Base-by-base conservation (phyloP, 2,329 filamentous ascomycete genomes). In the Penicillium sp. region DNA sequence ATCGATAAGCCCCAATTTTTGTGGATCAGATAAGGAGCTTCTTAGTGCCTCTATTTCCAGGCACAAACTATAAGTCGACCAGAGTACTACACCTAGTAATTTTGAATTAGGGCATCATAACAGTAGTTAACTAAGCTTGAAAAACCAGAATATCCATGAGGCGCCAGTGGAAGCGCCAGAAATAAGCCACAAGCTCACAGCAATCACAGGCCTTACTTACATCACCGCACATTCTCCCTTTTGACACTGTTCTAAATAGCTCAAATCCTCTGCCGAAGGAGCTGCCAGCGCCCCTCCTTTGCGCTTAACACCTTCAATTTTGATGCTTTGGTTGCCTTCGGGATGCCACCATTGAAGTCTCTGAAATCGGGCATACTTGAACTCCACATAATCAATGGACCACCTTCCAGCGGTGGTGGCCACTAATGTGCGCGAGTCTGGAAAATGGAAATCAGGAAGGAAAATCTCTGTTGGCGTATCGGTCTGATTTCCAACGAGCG, bases 371-470 rank as follows among this genome's bases (percentile, higher is more conserved):
- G 87, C 87, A 0, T 86, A 87, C 64, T 91, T 86, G 8, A 87
- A 85, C 60, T 93, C 90, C 63, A 93, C 89, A 5, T 82, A 85
- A 67, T 87, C 88, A 64, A 98, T 92, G 68, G 90, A 88, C 93
- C 93, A 99, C 73, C 94, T 95, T 7, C 96, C 96, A 0, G 90
- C 91, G 55, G 87, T 92, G 30, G 93, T 90, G 58, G 90, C 85
- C 4, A 99, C 88, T 0, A 84, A 84, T 45, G 88, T 91, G 49
- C 86, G 83, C 52, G 90, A 86, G 57, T 88, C 86, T 1, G 94
- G 93, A 75, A 96, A 99, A 78, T 99, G 95, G 72, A 91, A 97
- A 60, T 93, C 91, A 0, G 95, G 95, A 2, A 99, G 82, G 76
- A 91, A 96, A 8, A 98, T 84, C 49, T 92, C 85, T 0, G 94